Conservation (phyloP, 495 filamentous ascomycete genomes). For the Endocarpon pusillum region DNA sequence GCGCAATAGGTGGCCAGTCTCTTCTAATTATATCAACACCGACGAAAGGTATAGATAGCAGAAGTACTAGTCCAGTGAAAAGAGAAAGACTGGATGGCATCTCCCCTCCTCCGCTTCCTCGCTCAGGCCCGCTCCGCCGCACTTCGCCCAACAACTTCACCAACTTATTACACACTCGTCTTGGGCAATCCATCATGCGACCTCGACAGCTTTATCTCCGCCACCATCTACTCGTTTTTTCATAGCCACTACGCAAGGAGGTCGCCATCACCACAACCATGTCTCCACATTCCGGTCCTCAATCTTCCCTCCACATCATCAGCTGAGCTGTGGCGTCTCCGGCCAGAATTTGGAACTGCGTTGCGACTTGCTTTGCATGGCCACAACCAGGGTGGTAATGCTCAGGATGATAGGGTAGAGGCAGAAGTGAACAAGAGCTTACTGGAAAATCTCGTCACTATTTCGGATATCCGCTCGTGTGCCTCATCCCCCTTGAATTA, state of each 20-base stretch:
- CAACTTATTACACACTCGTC: constrained; percentile 20
- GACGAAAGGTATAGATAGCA: too few species aligned
- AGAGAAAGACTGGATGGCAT: too few species aligned
- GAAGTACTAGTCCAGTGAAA: too few species aligned
- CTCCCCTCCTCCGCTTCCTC: too few species aligned
- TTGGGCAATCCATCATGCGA: constrained; percentile 41
- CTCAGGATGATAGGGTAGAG: neutral
- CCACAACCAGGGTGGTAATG: constrained; percentile 2
- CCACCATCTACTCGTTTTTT: constrained; percentile 75
- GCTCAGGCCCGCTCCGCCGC: too few species aligned
- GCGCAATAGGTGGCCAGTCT: too few species aligned
- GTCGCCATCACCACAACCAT: constrained; percentile 24
- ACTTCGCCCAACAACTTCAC: too few species aligned
- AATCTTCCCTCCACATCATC: constrained; percentile 59
- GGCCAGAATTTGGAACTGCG: constrained; percentile 53
- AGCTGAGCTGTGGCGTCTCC: constrained; percentile 33
- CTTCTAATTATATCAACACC: too few species aligned
- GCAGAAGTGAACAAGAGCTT: constrained; percentile 13
- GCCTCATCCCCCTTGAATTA: too few species aligned
- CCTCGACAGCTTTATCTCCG: constrained; percentile 78
- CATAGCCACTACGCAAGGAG: too few species aligned
- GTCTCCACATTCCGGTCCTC: constrained; percentile 61
- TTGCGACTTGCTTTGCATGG: constrained; percentile 23
- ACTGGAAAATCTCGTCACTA: constrained; percentile 26
- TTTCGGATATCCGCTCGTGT: constrained; percentile 22